A percentile compares a stretch with the other conserved stretches of the same genome.
Conservation (phyloP, 805 yeast genomes). For the Kazachstania viticola region DNA sequence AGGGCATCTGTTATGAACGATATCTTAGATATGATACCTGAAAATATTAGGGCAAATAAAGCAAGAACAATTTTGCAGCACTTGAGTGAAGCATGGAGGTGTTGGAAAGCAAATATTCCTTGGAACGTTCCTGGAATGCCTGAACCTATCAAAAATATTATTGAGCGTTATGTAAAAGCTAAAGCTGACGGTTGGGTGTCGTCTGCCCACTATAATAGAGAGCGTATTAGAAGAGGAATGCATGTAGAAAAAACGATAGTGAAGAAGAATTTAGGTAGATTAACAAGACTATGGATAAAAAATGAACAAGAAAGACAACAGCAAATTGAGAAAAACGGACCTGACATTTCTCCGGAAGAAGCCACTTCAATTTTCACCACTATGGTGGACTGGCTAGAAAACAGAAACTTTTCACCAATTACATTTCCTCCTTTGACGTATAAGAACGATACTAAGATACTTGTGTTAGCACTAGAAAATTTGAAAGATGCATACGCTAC, state of each 20-base stretch:
- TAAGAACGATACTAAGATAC: slow-evolving; percentile 84
- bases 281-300: slow-evolving; percentile 86
- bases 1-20: slow-evolving; percentile 94
- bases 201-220: slow-evolving; percentile 86
- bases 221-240: slow-evolving; percentile 77
- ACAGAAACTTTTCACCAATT: slow-evolving; percentile 71
- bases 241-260: slow-evolving; percentile 92
- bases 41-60: slow-evolving; percentile 77
- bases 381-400: slow-evolving; percentile 86
- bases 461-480: slow-evolving; percentile 81
- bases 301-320: slow-evolving; percentile 85
- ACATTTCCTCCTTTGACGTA: slow-evolving; percentile 90
- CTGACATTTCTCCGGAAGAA: slow-evolving; percentile 73
- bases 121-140: slow-evolving; percentile 98
- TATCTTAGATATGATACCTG: slow-evolving; percentile 94
- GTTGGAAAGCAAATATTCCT: slow-evolving; percentile 98
- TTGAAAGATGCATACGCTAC: slow-evolving; percentile 71
- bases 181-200: slow-evolving; percentile 96
- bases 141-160: slow-evolving; percentile 73
- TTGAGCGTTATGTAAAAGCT: slow-evolving; percentile 81
- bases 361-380: slow-evolving; percentile 81
- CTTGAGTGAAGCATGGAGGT: slow-evolving; percentile 96
- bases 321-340: slow-evolving; percentile 72
- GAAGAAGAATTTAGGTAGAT: slow-evolving; percentile 81
- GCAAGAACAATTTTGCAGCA: slow-evolving; percentile 85